Evolutionary conservation across 305 asterid genomes (phyloP).

Genomic region (Solanum chacoense): DNA sequence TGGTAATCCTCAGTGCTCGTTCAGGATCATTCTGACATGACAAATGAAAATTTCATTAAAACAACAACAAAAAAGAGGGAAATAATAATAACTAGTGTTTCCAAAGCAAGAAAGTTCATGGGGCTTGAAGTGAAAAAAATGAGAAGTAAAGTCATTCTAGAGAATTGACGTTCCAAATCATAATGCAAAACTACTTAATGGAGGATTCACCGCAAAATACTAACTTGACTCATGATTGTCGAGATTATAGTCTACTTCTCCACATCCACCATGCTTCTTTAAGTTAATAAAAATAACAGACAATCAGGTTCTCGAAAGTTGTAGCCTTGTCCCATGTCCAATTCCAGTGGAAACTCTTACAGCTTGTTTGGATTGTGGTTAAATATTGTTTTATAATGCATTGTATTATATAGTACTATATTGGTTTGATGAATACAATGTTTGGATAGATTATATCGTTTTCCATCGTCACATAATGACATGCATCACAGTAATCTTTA

Average conservation of each 20-base stretch:
- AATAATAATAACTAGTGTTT: neutral
- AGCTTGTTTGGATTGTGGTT: neutral
- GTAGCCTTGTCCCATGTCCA: neutral
- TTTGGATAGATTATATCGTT: neutral
- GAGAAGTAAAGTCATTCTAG: neutral
- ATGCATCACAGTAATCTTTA: neutral
- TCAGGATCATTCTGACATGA: conserved; percentile 60
- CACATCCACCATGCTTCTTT: neutral
- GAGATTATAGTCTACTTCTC: neutral
- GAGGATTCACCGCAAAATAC: neutral
- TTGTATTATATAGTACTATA: neutral
- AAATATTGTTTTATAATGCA: neutral
- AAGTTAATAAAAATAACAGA: neutral
- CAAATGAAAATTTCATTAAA: neutral
- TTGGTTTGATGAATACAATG: neutral
- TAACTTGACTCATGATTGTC: neutral
- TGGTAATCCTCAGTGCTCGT: conserved; percentile 63
- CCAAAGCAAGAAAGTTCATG: neutral
- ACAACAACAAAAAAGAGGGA: neutral
- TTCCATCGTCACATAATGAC: neutral
- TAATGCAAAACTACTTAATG: neutral
- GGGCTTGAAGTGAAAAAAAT: neutral
- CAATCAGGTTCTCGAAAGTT: neutral
- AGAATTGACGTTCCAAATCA: neutral
- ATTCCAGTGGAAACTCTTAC: neutral